These are phyloP conservation scores for Pseudogymnoascus sp. DNA, from an alignment of 2,329 filamentous ascomycete species.

Conservation along the genomic window DNA sequence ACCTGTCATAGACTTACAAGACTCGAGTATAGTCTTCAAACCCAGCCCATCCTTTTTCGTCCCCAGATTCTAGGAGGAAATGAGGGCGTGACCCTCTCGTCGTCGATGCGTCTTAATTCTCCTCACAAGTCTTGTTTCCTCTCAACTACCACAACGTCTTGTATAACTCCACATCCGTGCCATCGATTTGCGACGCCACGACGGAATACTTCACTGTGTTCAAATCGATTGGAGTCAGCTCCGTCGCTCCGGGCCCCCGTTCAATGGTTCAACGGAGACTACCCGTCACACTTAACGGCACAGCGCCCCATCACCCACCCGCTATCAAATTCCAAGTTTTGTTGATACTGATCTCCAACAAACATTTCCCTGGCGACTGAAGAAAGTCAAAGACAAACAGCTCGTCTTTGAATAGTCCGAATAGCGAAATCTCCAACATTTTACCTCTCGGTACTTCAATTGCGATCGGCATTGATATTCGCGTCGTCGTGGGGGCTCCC, in stretches of 20 bases:
- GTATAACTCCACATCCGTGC: background rate
- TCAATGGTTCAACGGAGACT: background rate
- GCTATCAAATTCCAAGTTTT: background rate
- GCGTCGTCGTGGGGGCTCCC: background rate
- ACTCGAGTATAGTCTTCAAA: background rate
- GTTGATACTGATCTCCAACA: background rate
- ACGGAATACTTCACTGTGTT: background rate
- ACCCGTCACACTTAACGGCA: background rate
- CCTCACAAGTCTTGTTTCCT: background rate
- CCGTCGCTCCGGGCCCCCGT: background rate
- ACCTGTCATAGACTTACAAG: background rate
- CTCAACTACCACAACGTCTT: background rate
- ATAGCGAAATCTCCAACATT: background rate
- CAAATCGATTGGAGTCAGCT: background rate
- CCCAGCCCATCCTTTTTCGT: background rate
- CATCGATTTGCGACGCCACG: background rate
- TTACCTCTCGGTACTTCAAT: background rate
- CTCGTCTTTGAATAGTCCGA: background rate
- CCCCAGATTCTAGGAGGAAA: background rate
- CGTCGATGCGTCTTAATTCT: background rate
- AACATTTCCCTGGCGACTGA: background rate
- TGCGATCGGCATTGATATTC: background rate
- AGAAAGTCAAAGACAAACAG: background rate
- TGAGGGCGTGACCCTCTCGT: conserved; percentile 4
- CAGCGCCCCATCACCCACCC: background rate